Percentiles rank a stretch among this genome's conserved stretches.
These are phyloP conservation scores for Talaromyces funiculosus DNA, from an alignment of 2,329 filamentous ascomycete species.

Conservation along the genomic window DNA sequence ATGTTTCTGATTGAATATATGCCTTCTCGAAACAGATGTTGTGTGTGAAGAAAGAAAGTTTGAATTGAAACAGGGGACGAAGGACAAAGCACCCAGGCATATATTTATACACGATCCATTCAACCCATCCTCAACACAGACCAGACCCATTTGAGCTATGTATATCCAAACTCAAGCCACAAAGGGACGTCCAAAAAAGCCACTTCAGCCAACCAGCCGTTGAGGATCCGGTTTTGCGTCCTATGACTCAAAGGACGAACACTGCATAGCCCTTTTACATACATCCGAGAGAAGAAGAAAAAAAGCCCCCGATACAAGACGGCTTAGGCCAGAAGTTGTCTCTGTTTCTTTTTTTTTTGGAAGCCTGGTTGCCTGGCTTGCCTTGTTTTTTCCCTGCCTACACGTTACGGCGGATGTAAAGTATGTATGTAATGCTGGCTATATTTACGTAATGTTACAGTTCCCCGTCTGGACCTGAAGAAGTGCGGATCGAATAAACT, in stretches of 20 bases:
- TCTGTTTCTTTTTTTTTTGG: not conserved
- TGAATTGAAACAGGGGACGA: not conserved
- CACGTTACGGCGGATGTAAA: not conserved
- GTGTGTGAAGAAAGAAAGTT: not conserved
- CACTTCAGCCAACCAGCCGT: slow-evolving; percentile 3
- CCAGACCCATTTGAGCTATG: not conserved
- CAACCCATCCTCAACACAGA: not conserved
- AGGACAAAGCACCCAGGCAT: not conserved
- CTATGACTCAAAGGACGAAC: not conserved
- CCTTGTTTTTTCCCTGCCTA: not conserved
- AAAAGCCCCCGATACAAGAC: not conserved
- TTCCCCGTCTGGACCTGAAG: not conserved
- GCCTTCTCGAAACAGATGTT: not conserved
- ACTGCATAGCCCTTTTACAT: not conserved
- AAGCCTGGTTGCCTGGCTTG: not conserved
- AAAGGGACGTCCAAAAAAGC: not conserved
- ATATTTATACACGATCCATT: not conserved
- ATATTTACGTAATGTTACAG: not conserved
- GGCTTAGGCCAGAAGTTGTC: not conserved
- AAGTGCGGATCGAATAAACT: not conserved
- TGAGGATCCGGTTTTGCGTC: not conserved
- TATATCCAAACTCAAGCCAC: not conserved
- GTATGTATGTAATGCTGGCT: not conserved
- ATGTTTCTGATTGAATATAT: not conserved
- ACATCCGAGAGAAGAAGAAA: not conserved